These are phyloP conservation scores for Cardamine chenopodiifolia DNA, from an alignment of 345 rosid species.

Conservation along the genomic window DNA sequence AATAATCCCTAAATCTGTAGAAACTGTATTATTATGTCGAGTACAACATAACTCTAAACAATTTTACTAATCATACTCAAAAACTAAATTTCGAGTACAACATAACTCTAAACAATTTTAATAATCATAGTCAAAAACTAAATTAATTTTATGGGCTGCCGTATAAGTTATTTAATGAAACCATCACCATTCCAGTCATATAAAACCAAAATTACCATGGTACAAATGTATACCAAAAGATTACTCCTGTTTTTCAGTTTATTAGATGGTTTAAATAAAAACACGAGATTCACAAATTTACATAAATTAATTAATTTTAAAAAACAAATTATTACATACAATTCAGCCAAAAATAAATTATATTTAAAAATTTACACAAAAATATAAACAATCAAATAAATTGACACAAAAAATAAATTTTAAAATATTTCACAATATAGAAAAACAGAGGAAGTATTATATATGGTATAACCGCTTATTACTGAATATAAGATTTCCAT, in stretches of 20 bases:
- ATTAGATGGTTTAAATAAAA: no score
- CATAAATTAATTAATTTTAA: no score
- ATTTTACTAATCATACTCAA: not conserved
- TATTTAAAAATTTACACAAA: no score
- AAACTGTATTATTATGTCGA: not conserved
- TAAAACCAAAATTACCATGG: not conserved
- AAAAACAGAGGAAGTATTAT: no score
- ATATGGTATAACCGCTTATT: not conserved
- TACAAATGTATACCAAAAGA: not conserved
- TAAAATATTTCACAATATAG: no score
- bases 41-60: no score
- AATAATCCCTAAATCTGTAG: slow-evolving; percentile 1
- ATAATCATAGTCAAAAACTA: not conserved
- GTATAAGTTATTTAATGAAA: not conserved
- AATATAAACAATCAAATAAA: no score
- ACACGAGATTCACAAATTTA: no score
- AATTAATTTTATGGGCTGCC: not conserved
- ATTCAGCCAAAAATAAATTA: no score
- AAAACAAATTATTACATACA: no score
- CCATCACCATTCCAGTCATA: not conserved
- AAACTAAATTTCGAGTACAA: not conserved
- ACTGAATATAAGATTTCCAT: not conserved
- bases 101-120: no score
- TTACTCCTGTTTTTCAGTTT: no score
- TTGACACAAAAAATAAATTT: not conserved